phyloP scores from a whole-genome alignment of 2,329 filamentous ascomycete genomes.

The Verticillium nubilum region DNA sequence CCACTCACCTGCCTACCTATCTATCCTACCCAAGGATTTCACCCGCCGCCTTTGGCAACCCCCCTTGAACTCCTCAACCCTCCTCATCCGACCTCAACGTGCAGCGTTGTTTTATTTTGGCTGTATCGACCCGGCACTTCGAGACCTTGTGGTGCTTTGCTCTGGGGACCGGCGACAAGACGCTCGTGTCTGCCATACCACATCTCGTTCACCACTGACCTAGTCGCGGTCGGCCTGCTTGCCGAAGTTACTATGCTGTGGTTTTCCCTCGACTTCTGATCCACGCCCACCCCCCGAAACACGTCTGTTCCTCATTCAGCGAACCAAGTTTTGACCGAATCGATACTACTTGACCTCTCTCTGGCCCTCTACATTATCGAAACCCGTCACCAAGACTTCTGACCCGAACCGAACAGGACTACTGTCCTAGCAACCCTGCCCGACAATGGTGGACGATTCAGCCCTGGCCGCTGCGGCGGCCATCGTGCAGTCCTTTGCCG shows the following conservation, averaged over 20 bases:
- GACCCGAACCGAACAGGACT: background rate
- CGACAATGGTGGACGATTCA: constrained; percentile 47
- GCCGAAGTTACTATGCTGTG: background rate
- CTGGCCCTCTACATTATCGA: background rate
- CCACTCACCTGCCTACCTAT: background rate
- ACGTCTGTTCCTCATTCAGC: background rate
- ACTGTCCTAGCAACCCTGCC: background rate
- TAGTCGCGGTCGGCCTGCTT: background rate
- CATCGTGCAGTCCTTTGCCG: constrained; percentile 47
- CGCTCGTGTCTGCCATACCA: background rate
- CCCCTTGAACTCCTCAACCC: background rate
- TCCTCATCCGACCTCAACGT: background rate
- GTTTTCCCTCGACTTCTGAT: background rate
- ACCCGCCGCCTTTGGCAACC: background rate
- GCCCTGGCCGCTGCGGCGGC: constrained; percentile 48
- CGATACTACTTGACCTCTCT: background rate
- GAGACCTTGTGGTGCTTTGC: background rate
- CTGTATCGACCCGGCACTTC: background rate
- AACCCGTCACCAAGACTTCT: background rate
- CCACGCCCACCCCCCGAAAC: background rate
- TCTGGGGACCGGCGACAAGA: background rate
- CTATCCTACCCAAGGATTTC: background rate
- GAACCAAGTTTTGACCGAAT: background rate
- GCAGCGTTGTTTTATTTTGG: background rate
- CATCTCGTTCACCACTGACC: background rate